Evolutionary conservation across 1,284 basidiomycete species (phyloP), one percentile per base, ranked within the genome.

Genomic region (Cutaneotrichosporon sp.): DNA sequence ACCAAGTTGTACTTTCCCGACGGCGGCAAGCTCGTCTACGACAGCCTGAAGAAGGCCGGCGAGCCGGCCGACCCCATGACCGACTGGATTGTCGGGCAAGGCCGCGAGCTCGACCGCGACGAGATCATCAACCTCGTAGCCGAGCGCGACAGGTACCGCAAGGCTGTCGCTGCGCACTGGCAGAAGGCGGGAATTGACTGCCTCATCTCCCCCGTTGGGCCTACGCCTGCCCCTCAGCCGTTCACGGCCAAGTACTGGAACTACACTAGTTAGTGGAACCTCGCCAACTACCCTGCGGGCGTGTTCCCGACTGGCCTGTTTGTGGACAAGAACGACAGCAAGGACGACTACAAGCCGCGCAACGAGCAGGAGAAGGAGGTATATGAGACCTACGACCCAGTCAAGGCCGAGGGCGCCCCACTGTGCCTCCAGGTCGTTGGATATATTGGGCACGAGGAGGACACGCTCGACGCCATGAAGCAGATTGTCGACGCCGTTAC

Each of bases 231-330:
- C 0, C 73, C 74, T 1, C 67, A 62, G 34, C 65, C 73, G 36
- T 71, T 72, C 26, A 77, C 76, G 5, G 64, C 72, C 38, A 72
- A 69, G 61, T 76, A 79, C 64, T 77, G 74, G 69, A 68, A 69
- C 56, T 90, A 89, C 71, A 90, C 89, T 0, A 82, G 82, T 72
- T 68, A 86, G 50, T 90, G 85, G 84, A 91, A 90, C 72, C 74
- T 83, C 6, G 82, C 89, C 34, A 89, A 91, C 73, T 90, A 87
- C 70, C 83, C 89, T 0, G 83, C 85, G 2, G 81, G 86, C n/a
- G 80, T 86, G 6, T 84, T 92, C 66, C 91, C 91, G 0, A 88
- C 88, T 1, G 85, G 86, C 0, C 67, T 72, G 64, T 88, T 74
- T 31, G 26, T 30, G 31, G 31, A 30, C 31, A 31, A 31, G 30